Evolutionary conservation across 352 stramenopile genomes (phyloP).

Genomic region (Globisporangium cederbergense): DNA sequence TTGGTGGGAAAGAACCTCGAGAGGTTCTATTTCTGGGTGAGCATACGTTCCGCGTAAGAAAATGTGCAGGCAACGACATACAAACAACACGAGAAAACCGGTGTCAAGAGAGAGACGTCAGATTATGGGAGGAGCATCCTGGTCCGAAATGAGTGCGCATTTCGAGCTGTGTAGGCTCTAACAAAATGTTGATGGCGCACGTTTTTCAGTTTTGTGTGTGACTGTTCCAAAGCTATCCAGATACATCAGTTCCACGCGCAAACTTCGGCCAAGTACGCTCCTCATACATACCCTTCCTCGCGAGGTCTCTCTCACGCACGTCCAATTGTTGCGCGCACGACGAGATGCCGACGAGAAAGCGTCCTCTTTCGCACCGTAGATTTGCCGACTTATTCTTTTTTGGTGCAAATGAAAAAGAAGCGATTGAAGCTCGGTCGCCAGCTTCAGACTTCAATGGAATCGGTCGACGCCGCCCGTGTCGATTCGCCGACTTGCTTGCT

Average conservation of each 20-base stretch:
- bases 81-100: background rate
- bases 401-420: background rate
- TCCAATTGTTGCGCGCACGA: background rate
- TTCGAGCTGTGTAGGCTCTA: too few relatives aligned
- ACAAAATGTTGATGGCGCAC: background rate
- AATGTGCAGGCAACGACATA: background rate
- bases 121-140: background rate
- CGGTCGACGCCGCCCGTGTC: conserved; percentile 9
- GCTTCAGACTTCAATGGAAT: conserved; percentile 14
- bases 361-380: background rate
- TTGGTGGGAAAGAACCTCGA: background rate
- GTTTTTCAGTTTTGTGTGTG: background rate
- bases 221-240: background rate
- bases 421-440: background rate
- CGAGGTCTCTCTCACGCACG: background rate
- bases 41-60: conserved; percentile 11
- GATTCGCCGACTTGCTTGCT: background rate
- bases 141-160: too few relatives aligned
- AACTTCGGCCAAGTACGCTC: too few relatives aligned
- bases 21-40: background rate
- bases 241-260: background rate
- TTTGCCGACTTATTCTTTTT: conserved; percentile 10
- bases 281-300: too few relatives aligned
- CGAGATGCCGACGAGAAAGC: too few relatives aligned
- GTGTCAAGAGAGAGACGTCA: background rate